These are phyloP conservation scores for Pleodorina starrii DNA, from an alignment of 139 green algal species.

Conservation along the genomic window DNA sequence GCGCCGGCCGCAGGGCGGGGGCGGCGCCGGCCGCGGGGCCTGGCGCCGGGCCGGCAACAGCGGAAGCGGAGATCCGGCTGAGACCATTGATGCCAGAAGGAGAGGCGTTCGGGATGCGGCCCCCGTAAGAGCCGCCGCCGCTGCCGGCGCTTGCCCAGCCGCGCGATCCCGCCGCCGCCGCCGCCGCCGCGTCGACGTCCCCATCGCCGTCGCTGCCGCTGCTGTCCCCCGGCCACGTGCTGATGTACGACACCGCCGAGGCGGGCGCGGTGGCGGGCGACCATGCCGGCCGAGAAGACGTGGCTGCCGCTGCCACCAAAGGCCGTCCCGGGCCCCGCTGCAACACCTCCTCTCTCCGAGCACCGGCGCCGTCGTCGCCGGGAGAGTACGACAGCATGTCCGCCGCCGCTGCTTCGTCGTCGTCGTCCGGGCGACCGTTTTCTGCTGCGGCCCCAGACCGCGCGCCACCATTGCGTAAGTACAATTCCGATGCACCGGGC, in stretches of 20 bases:
- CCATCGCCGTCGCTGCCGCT: neutral
- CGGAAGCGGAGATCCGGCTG: too few relatives aligned
- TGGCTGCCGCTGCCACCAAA: neutral
- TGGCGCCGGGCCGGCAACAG: neutral
- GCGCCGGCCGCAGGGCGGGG: neutral
- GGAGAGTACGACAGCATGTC: neutral
- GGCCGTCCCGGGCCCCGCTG: conserved; percentile 28
- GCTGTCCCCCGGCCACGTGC: conserved; percentile 17
- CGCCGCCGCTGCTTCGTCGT: neutral
- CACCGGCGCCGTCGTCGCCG: neutral
- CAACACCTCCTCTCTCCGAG: neutral
- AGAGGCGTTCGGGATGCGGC: too few relatives aligned
- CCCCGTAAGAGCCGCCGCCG: neutral
- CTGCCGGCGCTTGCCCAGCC: neutral
- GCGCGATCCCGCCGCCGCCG: neutral
- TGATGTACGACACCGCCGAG: neutral
- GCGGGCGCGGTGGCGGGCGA: neutral
- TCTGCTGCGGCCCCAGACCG: neutral
- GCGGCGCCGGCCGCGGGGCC: neutral
- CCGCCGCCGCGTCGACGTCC: neutral
- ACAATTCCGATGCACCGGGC: too few relatives aligned
- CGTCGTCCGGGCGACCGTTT: too few relatives aligned
- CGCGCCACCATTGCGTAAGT: too few relatives aligned
- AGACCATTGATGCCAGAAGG: too few relatives aligned
- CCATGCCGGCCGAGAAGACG: neutral